These are phyloP conservation scores for Agaricus sinodeliciosus DNA, from an alignment of 768 basidiomycete species.

Conservation along the genomic window DNA sequence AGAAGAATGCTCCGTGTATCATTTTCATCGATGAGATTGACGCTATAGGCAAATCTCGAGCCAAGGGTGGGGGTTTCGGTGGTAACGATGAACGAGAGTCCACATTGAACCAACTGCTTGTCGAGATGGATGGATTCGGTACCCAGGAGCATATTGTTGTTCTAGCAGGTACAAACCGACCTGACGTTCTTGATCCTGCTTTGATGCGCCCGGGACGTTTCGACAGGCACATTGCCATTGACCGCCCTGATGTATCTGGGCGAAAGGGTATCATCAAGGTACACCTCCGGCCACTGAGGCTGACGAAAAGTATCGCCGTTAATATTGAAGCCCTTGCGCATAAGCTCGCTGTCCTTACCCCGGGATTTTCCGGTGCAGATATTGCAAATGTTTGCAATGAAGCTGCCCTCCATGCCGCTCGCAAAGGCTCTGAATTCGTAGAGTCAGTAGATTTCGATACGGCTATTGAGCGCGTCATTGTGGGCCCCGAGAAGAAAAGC, in stretches of 20 bases:
- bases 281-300: conserved; percentile 79
- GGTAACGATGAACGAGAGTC: conserved; percentile 98
- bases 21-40: conserved; percentile 99
- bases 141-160: conserved; percentile 97
- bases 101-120: conserved; percentile 93
- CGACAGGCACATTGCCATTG: conserved; percentile 93
- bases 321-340: conserved; percentile 63
- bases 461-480: conserved; percentile 97
- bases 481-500: conserved; percentile 93
- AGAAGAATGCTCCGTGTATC: conserved; percentile 97
- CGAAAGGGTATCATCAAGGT: conserved; percentile 92
- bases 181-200: conserved; percentile 93
- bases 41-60: conserved; percentile 93
- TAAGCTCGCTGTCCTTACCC: conserved; percentile 93
- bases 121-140: conserved; percentile 99
- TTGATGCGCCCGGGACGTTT: conserved; percentile 97
- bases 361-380: conserved; percentile 97
- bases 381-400: conserved; percentile 99
- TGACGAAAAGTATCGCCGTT: conserved; percentile 46
- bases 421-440: conserved; percentile 72
- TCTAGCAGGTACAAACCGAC: conserved; percentile 93
- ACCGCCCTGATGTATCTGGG: conserved; percentile 90
- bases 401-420: conserved; percentile 91
- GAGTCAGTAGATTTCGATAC: conserved; percentile 88
- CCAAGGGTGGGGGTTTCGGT: conserved; percentile 64